phyloP scores from a whole-genome alignment of 78 protist genomes.

The Planoprotostelium fungivorum region DNA sequence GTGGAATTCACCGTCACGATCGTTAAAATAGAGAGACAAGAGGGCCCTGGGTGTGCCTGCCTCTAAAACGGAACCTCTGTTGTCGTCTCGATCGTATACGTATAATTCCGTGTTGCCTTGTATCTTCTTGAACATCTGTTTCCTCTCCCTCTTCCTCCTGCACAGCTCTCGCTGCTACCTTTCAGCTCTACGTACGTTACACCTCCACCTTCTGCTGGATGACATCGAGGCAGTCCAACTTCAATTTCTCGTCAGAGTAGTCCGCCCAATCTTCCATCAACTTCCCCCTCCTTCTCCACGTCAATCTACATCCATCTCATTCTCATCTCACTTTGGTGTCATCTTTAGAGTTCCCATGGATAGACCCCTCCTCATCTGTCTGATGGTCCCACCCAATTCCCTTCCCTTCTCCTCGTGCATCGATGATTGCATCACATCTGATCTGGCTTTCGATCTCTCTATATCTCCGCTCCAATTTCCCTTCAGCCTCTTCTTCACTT shows the following conservation, averaged over 20 bases:
- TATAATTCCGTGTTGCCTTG: not conserved
- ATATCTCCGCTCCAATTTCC: too few species aligned
- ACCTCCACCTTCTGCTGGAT: not conserved
- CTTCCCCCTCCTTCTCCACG: too few species aligned
- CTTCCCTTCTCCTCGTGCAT: too few species aligned
- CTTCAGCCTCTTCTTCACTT: too few species aligned
- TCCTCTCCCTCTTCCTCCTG: not conserved
- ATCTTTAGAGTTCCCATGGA: too few species aligned
- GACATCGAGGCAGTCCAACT: not conserved
- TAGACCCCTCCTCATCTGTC: too few species aligned
- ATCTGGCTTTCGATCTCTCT: too few species aligned
- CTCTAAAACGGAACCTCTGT: not conserved
- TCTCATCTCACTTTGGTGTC: too few species aligned
- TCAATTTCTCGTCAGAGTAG: not conserved
- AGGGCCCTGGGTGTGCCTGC: not conserved
- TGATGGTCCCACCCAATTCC: too few species aligned
- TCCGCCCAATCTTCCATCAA: not conserved
- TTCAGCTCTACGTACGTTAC: not conserved
- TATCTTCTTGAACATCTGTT: not conserved
- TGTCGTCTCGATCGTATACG: not conserved
- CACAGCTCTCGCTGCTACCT: not conserved
- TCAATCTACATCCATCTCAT: too few species aligned
- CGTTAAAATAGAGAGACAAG: not conserved
- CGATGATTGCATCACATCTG: too few species aligned
- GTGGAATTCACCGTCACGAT: not conserved